phyloP scores from a whole-genome alignment of 2,329 filamentous ascomycete genomes.

The Hypomyces perniciosus region DNA sequence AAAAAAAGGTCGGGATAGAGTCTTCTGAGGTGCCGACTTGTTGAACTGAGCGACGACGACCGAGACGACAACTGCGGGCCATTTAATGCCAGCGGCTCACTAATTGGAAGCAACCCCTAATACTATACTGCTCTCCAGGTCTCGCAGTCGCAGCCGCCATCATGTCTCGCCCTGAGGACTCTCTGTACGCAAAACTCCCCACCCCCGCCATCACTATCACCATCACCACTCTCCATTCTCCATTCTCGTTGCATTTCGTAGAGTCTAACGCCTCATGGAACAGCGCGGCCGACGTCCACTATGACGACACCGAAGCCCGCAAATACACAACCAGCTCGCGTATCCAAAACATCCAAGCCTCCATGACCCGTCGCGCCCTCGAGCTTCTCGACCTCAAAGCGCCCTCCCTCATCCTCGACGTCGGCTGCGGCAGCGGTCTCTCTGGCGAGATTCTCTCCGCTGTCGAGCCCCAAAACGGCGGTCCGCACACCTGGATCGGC shows the following conservation, averaged over 20 bases:
- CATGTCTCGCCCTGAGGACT: constrained; percentile 98
- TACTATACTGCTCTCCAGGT: background rate
- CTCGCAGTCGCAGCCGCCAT: constrained; percentile 25
- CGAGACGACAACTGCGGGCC: background rate
- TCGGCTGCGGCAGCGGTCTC: constrained; percentile 93
- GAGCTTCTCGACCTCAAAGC: constrained; percentile 75
- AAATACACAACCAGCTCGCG: constrained; percentile 97
- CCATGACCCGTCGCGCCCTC: constrained; percentile 90
- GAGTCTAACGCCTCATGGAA: constrained; percentile 16
- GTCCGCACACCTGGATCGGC: constrained; percentile 92
- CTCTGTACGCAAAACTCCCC: constrained; percentile 54
- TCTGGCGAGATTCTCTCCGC: constrained; percentile 87
- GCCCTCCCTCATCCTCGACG: constrained; percentile 85
- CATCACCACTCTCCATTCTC: background rate
- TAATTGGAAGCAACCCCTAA: background rate
- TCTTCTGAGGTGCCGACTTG: background rate
- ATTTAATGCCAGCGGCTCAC: background rate
- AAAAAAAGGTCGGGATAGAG: constrained; percentile 8
- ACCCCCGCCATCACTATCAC: constrained; percentile 14
- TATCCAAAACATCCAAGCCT: constrained; percentile 90
- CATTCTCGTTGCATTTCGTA: background rate
- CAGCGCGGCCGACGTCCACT: constrained; percentile 93
- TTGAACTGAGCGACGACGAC: background rate
- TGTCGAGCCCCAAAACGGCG: constrained; percentile 62
- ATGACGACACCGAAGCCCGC: constrained; percentile 89